Evolutionary conservation across 1,284 basidiomycete genomes (phyloP).

Genomic region (Cryptococcus sp.): DNA sequence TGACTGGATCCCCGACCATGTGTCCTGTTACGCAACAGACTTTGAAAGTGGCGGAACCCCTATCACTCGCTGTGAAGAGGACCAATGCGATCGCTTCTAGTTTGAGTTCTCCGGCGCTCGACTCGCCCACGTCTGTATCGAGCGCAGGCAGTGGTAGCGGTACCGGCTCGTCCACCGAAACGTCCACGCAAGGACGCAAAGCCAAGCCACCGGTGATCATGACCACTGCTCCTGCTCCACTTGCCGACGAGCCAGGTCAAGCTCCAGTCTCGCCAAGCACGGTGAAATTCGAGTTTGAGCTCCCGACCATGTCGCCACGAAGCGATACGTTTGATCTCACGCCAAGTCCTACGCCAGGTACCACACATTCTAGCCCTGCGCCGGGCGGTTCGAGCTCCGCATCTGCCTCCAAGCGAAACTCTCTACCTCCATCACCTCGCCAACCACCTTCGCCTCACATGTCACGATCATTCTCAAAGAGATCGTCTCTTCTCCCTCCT

Average conservation of each 20-base stretch:
- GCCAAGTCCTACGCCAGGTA: conserved; percentile 14
- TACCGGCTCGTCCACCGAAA: conserved; percentile 7
- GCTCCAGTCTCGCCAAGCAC: conserved; percentile 2
- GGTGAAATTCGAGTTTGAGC: conserved; percentile 52
- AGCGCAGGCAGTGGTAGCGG: background rate
- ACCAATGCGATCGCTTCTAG: background rate
- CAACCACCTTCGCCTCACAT: conserved; percentile 49
- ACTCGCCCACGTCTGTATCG: conserved; percentile 5
- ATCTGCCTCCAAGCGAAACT: background rate
- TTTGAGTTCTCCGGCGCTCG: background rate
- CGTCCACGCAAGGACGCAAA: conserved; percentile 22
- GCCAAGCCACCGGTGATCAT: conserved; percentile 38
- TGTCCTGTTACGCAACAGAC: background rate
- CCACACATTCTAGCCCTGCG: background rate
- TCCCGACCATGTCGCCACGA: conserved; percentile 51
- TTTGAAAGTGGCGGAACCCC: background rate
- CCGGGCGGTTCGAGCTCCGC: conserved; percentile 1
- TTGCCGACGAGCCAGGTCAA: conserved; percentile 3
- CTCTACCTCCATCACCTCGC: conserved; percentile 20
- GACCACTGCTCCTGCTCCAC: conserved; percentile 24
- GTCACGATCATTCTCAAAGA: conserved; percentile 51
- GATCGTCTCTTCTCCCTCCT: conserved; percentile 50
- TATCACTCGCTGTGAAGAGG: too few species aligned
- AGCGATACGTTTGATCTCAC: conserved; percentile 52
- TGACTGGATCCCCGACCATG: too few species aligned